Base-by-base conservation (phyloP, 805 yeast genomes). In the Yamadazyma paraphyllophila region DNA sequence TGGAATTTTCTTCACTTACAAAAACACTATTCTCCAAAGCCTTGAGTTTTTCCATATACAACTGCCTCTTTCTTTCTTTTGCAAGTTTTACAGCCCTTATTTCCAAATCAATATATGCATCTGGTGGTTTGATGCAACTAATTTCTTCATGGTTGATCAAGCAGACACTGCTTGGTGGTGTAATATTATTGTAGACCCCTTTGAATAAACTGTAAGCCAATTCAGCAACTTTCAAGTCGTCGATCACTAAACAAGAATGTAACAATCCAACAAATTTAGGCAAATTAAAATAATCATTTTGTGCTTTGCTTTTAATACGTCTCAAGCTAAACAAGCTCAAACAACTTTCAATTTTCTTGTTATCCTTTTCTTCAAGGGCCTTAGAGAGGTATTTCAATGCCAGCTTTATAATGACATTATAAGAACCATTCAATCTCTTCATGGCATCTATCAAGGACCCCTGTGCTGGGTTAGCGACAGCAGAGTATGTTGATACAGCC, bases 381-480 rank as follows among this genome's bases (percentile, higher is more conserved):
- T 64, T 64, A 6, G 74, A 61, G 13, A 86, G 65, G 2, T 73
- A 66, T 7, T 68, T 67, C 17, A 89, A 63, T 1, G 87, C 66
- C 13, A 65, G 57, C 9, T 71, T 71, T 2, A 84, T 62, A 31
- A 88, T 76, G 2, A 75, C 59, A 14, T 77, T 71, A 48, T 85
- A 82, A 0, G 89, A 77, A 0, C 88, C 87, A 51, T 82, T 74
- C 3, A 92, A 67, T 46, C 85, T 80, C 54, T 81, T 84, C 74
- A 87, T 78, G 1, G 87, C 80, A 25, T 84, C 82, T 2, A 80
- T 75, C 45, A 94, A 64, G 1, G 85, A 77, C 0, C 76, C 62
- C 44, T 85, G 88, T 0, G 96, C 95, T 15, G 83, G 77, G 8
- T 74, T 69, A 1, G 89, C 76, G n/a, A 87, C 78, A 3, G 81